Evolutionary conservation across 495 filamentous ascomycete species (phyloP).

Genomic region (Trichoderma erinaceum): DNA sequence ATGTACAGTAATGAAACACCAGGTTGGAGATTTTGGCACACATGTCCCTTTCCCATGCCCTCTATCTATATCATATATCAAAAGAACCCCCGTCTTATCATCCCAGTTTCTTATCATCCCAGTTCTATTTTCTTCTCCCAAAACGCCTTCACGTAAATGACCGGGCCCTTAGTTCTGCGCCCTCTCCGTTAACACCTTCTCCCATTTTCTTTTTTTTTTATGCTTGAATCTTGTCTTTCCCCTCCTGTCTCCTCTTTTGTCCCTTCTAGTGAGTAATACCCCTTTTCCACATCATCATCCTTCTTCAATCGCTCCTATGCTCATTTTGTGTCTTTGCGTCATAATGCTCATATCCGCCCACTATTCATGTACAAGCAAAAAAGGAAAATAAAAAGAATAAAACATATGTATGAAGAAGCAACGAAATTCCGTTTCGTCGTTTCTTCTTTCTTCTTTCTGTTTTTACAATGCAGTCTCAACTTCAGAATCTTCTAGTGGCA

Average conservation of each 20-base stretch:
- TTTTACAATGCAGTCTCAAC: background rate
- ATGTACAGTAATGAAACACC: background rate
- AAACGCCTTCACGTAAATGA: constrained; percentile 9
- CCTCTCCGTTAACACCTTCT: background rate
- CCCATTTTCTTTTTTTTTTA: background rate
- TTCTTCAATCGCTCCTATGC: background rate
- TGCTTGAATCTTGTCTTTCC: background rate
- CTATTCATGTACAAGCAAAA: background rate
- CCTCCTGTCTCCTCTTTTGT: background rate
- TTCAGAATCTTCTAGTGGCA: constrained; percentile 23
- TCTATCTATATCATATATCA: constrained; percentile 13
- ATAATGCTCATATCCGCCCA: background rate
- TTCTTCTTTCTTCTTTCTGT: background rate
- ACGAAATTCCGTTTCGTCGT: too few relatives aligned
- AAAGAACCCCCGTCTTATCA: background rate
- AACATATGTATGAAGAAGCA: too few relatives aligned
- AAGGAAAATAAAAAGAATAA: background rate
- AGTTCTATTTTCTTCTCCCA: background rate
- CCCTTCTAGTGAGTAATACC: background rate
- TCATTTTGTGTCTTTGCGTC: background rate
- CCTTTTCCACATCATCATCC: too few relatives aligned
- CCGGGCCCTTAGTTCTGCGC: background rate
- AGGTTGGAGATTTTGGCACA: background rate
- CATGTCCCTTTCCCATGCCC: background rate
- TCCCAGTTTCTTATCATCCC: constrained; percentile 10